These are phyloP conservation scores for Elymus sibiricus DNA, from an alignment of 176 grass and related monocot species.

Conservation along the genomic window DNA sequence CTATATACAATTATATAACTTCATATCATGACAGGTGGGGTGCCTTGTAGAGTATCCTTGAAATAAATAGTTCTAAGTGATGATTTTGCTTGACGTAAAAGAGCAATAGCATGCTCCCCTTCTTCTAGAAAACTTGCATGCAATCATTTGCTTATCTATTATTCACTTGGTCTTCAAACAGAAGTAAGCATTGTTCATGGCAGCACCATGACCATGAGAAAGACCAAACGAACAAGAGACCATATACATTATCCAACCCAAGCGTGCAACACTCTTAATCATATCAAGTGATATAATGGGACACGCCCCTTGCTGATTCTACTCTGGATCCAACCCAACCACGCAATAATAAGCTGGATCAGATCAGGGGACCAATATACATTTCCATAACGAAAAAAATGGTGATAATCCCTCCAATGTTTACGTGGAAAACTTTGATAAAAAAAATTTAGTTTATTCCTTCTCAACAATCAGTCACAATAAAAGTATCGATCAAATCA, in stretches of 20 bases:
- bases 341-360: not conserved
- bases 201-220: not conserved
- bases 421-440: not conserved
- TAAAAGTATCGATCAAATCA: not conserved
- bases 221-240: not conserved
- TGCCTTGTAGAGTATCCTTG: not conserved
- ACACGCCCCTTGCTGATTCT: not conserved
- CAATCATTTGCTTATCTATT: not conserved
- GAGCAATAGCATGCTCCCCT: not conserved
- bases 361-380: not conserved
- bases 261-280: no score
- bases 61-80: not conserved
- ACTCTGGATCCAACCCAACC: not conserved
- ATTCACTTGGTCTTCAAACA: not conserved
- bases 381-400: not conserved
- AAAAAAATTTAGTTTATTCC: not conserved
- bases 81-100: not conserved
- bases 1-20: not conserved
- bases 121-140: not conserved
- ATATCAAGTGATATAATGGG: not conserved
- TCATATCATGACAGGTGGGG: not conserved
- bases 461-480: not conserved
- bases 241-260: not conserved
- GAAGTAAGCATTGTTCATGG: not conserved
- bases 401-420: not conserved